A percentile compares a stretch with the other conserved stretches of the same genome.
Evolutionary conservation across 2,329 filamentous ascomycete species (phyloP).

Genomic region (Beauveria varroae): DNA sequence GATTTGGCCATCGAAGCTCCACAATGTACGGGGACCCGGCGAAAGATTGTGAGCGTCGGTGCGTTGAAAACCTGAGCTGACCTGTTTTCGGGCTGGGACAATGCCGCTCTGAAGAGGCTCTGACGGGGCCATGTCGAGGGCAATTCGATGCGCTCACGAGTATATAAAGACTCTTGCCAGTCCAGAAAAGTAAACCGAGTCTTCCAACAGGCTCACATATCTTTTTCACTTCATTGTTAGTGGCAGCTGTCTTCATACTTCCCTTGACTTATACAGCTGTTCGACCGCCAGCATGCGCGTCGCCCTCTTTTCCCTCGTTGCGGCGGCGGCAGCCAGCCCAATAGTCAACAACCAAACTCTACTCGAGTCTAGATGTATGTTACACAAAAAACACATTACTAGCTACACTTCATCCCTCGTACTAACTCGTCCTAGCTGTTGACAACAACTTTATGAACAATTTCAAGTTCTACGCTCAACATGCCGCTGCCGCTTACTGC

Average conservation of each 20-base stretch:
- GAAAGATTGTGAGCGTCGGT: neutral
- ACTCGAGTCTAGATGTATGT: constrained; percentile 29
- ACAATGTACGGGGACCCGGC: neutral
- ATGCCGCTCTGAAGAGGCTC: neutral
- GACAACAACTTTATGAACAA: constrained; percentile 27
- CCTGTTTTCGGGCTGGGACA: neutral
- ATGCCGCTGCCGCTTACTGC: constrained; percentile 46
- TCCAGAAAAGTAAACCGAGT: neutral
- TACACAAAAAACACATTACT: neutral
- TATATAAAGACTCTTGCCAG: neutral
- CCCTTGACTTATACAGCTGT: neutral
- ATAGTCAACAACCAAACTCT: constrained; percentile 18
- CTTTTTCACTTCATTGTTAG: neutral
- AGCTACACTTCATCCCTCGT: neutral
- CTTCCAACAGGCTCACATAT: neutral
- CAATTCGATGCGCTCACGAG: neutral
- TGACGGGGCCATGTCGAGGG: neutral
- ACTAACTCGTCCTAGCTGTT: constrained; percentile 15
- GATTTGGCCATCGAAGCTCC: neutral
- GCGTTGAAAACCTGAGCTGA: neutral
- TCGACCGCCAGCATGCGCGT: constrained; percentile 16
- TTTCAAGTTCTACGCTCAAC: constrained; percentile 43
- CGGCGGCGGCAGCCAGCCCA: constrained; percentile 21
- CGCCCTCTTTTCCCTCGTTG: constrained; percentile 20
- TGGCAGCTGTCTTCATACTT: neutral